Conservation (phyloP, 371 early-diverging fungal species). For the Mortierella sp. region DNA sequence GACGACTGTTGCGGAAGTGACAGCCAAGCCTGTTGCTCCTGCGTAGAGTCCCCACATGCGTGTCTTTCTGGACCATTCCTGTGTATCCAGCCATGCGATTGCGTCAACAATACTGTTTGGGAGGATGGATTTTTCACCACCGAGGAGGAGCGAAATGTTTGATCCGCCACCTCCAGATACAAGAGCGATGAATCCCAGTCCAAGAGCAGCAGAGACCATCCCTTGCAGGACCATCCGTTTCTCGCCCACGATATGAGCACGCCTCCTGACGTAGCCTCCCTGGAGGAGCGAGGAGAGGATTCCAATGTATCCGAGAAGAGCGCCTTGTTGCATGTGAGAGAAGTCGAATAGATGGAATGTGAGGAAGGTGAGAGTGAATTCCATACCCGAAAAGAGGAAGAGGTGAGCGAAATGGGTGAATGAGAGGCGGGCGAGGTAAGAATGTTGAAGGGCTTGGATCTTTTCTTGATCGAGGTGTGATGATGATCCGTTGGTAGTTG, state of each 20-base stretch:
- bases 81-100: constrained; percentile 25
- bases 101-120: background rate
- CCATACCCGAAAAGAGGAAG: constrained; percentile 97
- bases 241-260: constrained; percentile 78
- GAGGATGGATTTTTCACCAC: background rate
- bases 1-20: constrained; percentile 96
- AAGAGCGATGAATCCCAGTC: constrained; percentile 75
- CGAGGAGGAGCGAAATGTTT: background rate
- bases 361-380: constrained; percentile 97
- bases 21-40: constrained; percentile 86
- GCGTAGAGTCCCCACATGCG: constrained; percentile 58
- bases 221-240: constrained; percentile 84
- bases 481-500: background rate
- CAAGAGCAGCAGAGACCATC: constrained; percentile 78
- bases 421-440: constrained; percentile 69
- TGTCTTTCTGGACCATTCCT: constrained; percentile 43
- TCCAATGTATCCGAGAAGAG: constrained; percentile 90
- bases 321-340: constrained; percentile 91
- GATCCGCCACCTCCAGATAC: constrained; percentile 55
- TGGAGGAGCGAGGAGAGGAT: constrained; percentile 91
- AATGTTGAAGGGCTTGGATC: constrained; percentile 52
- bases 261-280: constrained; percentile 93
- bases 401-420: constrained; percentile 87
- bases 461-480: constrained; percentile 9
- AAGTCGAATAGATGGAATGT: constrained; percentile 93